Base-by-base conservation (phyloP, 2,329 filamentous ascomycete genomes). In the Hypoxylon sp. region DNA sequence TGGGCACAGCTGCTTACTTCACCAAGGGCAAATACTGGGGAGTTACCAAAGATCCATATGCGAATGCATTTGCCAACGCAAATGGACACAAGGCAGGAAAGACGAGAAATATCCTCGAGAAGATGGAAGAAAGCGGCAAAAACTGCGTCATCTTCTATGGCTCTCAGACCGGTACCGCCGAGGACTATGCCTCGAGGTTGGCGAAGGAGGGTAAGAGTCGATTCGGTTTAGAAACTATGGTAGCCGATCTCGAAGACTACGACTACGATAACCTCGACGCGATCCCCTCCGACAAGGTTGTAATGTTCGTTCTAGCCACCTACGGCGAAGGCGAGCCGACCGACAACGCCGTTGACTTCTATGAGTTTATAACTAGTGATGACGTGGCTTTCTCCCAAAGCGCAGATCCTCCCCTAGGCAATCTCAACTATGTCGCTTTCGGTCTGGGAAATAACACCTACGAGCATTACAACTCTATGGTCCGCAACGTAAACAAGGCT, bases 391-490 rank as follows among this genome's bases (percentile, higher is more conserved):
- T 98, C 82, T 92, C 92, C 73, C 89, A 94, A 76, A 88, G 90
- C 74, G 82, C 81, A 49, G 91, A 95, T 21, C 87, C 91, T 68
- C 88, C 95, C 53, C 88, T 99, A 60, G 85, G 83, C 56, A 94
- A 93, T 76, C 87, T 99, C 78, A 95, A 94, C 80, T 99, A 94
- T 78, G 94, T 99, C 76, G 88, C 94, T 63, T 99, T 99, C 76
- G 96, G 96, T 76, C 89, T 99, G 41, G 96, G 96, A 73, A 99
- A 99, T 86, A 99, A 98, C 85, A 98, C 96, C 28, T 99, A 99
- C 79, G 96, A 99, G 79, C 96, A 99, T 85, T 99, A 98, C 87
- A 99, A 99, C 84, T 92, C 92, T 57, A 97, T 99, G 93, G 94
- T 99, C 67, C 93, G 95, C 79, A 93, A 95, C 70, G 91, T 98